phyloP scores from a whole-genome alignment of 129 eudicot genomes.

The Arctium minus region DNA sequence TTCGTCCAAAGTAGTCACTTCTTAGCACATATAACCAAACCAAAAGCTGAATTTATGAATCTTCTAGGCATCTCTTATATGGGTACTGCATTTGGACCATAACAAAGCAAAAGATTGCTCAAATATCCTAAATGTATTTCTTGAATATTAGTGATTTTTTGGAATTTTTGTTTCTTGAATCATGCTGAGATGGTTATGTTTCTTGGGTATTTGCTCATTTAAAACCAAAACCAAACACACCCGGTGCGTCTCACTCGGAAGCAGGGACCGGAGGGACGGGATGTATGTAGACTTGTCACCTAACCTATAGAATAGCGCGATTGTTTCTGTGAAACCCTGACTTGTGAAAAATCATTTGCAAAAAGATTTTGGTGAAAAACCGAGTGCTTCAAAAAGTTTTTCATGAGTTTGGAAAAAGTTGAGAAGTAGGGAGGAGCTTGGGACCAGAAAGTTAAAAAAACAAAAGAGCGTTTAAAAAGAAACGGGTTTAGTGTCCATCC shows the following conservation, averaged over 20 bases:
- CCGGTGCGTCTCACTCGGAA: not conserved
- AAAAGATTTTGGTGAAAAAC: no score
- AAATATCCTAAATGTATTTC: not conserved
- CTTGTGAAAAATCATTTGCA: no score
- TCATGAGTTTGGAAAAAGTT: no score
- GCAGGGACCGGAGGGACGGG: no score
- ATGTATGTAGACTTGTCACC: no score
- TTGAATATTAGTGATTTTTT: not conserved
- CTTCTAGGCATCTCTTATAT: not conserved
- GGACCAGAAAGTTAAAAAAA: no score
- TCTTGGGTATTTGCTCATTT: not conserved
- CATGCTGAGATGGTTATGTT: not conserved
- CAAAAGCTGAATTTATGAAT: not conserved
- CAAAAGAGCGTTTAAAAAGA: no score
- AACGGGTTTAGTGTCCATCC: no score
- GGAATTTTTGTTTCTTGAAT: not conserved
- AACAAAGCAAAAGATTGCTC: not conserved
- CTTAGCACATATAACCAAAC: not conserved
- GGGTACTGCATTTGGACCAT: not conserved
- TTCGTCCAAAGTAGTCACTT: not conserved
- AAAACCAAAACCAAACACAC: not conserved
- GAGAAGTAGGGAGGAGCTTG: no score
- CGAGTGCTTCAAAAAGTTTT: no score
- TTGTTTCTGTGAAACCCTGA: no score
- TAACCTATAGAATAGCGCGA: no score